These are phyloP conservation scores for Claviceps citrina DNA, from an alignment of 2,329 filamentous ascomycete genomes.

Conservation along the genomic window DNA sequence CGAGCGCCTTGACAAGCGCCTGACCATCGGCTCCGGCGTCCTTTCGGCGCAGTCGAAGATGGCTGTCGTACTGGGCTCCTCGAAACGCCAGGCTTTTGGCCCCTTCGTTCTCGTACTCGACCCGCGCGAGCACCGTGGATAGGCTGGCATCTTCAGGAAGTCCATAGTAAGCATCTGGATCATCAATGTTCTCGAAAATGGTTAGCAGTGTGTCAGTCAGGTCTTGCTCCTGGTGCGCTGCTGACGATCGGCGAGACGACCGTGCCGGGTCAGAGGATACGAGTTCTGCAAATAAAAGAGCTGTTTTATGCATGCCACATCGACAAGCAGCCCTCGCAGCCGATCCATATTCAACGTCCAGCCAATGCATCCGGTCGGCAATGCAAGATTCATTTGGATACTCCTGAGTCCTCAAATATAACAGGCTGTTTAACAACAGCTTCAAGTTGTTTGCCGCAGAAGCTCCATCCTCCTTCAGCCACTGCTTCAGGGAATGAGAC, in stretches of 20 bases:
- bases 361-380: slow-evolving; percentile 66
- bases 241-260: slow-evolving; percentile 52
- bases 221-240: slow-evolving; percentile 32
- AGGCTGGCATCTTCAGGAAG: slow-evolving; percentile 65
- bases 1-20: slow-evolving; percentile 61
- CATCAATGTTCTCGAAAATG: slow-evolving; percentile 86
- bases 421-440: slow-evolving; percentile 59
- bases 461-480: slow-evolving; percentile 33
- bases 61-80: slow-evolving; percentile 78
- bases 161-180: slow-evolving; percentile 92
- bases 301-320: slow-evolving; percentile 78
- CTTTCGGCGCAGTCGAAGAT: slow-evolving; percentile 48
- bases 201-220: slow-evolving; percentile 56
- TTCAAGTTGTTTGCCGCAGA: slow-evolving; percentile 46
- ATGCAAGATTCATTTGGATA: slow-evolving; percentile 62
- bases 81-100: slow-evolving; percentile 79
- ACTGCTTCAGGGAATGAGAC: slow-evolving; percentile 48
- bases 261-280: slow-evolving; percentile 40
- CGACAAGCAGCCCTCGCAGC: slow-evolving; percentile 56
- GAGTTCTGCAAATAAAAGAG: slow-evolving; percentile 69
- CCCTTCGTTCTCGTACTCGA: slow-evolving; percentile 83
- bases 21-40: slow-evolving; percentile 44
- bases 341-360: slow-evolving; percentile 62
- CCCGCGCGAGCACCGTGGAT: slow-evolving; percentile 58
- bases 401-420: slow-evolving; percentile 77